Evolutionary conservation across 2,329 filamentous ascomycete species (phyloP).

Genomic region (Penicillium sp.): DNA sequence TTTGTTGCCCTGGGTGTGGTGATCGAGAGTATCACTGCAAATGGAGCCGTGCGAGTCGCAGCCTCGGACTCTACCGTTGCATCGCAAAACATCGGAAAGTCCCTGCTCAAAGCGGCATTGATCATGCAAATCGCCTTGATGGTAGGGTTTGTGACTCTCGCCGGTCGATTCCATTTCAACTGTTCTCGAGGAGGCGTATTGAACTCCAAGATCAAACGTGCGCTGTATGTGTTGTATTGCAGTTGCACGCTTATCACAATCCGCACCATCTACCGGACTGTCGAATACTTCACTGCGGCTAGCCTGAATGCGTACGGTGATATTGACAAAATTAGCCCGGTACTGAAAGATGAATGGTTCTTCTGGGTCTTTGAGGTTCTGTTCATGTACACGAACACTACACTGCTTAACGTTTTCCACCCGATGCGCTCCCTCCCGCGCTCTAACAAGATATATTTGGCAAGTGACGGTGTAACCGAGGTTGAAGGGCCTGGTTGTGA

Average conservation of each 20-base stretch:
- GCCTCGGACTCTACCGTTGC: slow-evolving; percentile 38
- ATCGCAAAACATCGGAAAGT: slow-evolving; percentile 45
- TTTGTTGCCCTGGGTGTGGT: slow-evolving; percentile 56
- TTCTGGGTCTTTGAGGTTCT: slow-evolving; percentile 58
- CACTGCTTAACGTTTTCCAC: slow-evolving; percentile 54
- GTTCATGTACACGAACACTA: slow-evolving; percentile 55
- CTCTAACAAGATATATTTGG: slow-evolving; percentile 54
- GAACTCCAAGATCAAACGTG: slow-evolving; percentile 43
- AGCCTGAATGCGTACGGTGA: slow-evolving; percentile 34
- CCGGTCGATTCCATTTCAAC: slow-evolving; percentile 48
- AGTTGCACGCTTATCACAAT: slow-evolving; percentile 48
- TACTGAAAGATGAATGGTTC: slow-evolving; percentile 50
- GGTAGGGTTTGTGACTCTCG: slow-evolving; percentile 50
- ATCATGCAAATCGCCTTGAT: slow-evolving; percentile 55
- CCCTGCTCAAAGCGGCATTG: slow-evolving; percentile 52
- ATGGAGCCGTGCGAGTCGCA: slow-evolving; percentile 51
- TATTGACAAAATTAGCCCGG: slow-evolving; percentile 36
- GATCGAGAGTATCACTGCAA: slow-evolving; percentile 52
- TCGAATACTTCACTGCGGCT: slow-evolving; percentile 48
- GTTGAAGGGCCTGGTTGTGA: slow-evolving; percentile 52
- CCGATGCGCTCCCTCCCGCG: slow-evolving; percentile 53
- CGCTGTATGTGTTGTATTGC: slow-evolving; percentile 49
- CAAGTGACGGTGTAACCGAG: slow-evolving; percentile 55
- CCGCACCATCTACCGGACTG: slow-evolving; percentile 52
- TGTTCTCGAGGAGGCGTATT: slow-evolving; percentile 43